Conservation (phyloP, 371 early-diverging fungal species). For the Rhizopus sp. region DNA sequence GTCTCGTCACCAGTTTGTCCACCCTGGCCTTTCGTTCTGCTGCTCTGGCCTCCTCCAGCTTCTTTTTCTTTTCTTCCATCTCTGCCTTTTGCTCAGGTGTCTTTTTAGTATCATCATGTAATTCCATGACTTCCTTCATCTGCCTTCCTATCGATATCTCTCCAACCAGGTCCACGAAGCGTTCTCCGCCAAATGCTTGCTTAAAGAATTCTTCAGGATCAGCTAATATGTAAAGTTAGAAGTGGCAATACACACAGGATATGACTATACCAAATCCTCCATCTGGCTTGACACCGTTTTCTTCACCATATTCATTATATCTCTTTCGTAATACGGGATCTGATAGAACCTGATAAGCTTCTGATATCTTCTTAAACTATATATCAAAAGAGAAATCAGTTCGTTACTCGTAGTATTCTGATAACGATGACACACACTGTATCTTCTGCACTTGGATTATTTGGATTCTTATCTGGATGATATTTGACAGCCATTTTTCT, state of each 20-base stretch:
- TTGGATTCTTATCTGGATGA: constrained; percentile 95
- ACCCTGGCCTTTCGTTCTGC: constrained; percentile 74
- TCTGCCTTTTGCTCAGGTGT: constrained; percentile 64
- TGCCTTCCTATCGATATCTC: constrained; percentile 93
- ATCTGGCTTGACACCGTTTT: constrained; percentile 63
- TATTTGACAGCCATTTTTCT: constrained; percentile 88
- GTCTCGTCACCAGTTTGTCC: constrained; percentile 65
- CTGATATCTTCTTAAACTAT: constrained; percentile 86
- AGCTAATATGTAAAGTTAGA: constrained; percentile 32
- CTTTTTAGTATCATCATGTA: constrained; percentile 55
- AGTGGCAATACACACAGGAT: neutral
- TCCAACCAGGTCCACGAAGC: constrained; percentile 93
- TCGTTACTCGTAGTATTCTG: no score
- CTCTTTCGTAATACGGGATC: constrained; percentile 80
- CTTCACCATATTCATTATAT: constrained; percentile 82
- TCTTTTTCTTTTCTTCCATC: constrained; percentile 48
- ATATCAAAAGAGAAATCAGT: neutral
- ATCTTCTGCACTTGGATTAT: constrained; percentile 83
- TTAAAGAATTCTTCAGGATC: constrained; percentile 95
- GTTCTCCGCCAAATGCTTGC: constrained; percentile 94
- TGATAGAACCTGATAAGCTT: constrained; percentile 89
- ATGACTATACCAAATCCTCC: constrained; percentile 62
- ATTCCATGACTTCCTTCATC: constrained; percentile 79
- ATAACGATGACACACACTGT: constrained; percentile 47
- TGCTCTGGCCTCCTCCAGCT: constrained; percentile 44